Evolutionary conservation across 441 rosid species (phyloP).

Genomic region (Bocquillonia castaneifolia): DNA sequence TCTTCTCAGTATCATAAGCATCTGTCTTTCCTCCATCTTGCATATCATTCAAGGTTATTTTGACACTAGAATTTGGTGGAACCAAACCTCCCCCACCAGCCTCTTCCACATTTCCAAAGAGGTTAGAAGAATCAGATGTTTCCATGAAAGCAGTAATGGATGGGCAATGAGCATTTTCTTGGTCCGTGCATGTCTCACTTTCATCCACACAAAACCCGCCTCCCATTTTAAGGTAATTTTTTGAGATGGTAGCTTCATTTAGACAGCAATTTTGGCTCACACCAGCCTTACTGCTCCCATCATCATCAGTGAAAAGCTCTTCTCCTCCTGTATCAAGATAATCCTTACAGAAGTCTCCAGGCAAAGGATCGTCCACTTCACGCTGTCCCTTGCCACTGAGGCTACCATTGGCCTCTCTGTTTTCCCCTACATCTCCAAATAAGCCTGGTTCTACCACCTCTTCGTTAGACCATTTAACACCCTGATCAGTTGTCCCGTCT

Average conservation of each 20-base stretch:
- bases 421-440: slow-evolving; percentile 12
- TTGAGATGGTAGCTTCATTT: slow-evolving; percentile 25
- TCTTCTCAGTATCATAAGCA: slow-evolving; percentile 15
- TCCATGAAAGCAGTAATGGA: slow-evolving; percentile 1
- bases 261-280: slow-evolving; percentile 23
- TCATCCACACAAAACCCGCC: slow-evolving; percentile 73
- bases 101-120: slow-evolving; percentile 17
- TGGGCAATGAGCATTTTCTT: slow-evolving; percentile 20
- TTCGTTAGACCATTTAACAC: slow-evolving; percentile 22
- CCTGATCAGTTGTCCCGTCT: slow-evolving; percentile 22
- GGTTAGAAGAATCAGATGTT: slow-evolving; percentile 19
- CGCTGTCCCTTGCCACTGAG: slow-evolving; percentile 22
- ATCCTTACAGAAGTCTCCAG: slow-evolving; percentile 25
- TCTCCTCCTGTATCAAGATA: slow-evolving; percentile 46
- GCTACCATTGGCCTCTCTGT: slow-evolving; percentile 21
- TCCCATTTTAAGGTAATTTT: slow-evolving; percentile 49
- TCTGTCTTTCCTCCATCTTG: slow-evolving; percentile 12
- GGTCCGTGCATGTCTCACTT: slow-evolving; percentile 29
- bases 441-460: slow-evolving; percentile 25
- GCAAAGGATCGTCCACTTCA: slow-evolving; percentile 24
- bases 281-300: slow-evolving; percentile 28
- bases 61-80: slow-evolving; percentile 13
- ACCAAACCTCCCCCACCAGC: slow-evolving; percentile 9
- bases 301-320: slow-evolving; percentile 52
- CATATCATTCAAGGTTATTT: slow-evolving; percentile 12